These are phyloP conservation scores for Persicaria tinctoria DNA, from an alignment of 148 eudicot genomes.

Conservation along the genomic window DNA sequence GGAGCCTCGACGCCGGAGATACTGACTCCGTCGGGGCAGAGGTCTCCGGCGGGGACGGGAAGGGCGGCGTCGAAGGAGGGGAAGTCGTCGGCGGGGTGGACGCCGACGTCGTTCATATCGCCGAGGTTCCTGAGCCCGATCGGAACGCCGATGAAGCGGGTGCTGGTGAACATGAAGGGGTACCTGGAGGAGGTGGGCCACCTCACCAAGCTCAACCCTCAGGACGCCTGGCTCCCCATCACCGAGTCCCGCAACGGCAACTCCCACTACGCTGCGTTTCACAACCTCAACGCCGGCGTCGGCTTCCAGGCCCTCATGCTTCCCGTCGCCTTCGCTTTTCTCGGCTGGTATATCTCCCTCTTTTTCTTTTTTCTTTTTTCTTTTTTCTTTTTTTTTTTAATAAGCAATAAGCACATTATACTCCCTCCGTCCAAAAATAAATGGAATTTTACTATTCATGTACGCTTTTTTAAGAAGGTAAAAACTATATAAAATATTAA, in stretches of 20 bases:
- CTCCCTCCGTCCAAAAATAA: too few species aligned
- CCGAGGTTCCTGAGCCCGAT: constrained; percentile 90
- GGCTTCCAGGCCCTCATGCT: constrained; percentile 88
- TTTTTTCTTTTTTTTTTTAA: background rate
- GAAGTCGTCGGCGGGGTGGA: constrained; percentile 48
- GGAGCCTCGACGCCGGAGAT: constrained; percentile 80
- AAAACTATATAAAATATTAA: too few species aligned
- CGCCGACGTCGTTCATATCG: constrained; percentile 87
- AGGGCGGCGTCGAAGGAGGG: constrained; percentile 24
- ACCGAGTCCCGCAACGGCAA: constrained; percentile 94
- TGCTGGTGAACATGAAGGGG: constrained; percentile 75
- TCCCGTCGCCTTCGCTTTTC: constrained; percentile 93
- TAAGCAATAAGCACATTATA: too few species aligned
- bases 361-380: background rate
- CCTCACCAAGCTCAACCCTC: constrained; percentile 87
- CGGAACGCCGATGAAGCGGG: constrained; percentile 97
- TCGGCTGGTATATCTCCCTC: constrained; percentile 56
- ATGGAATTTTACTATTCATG: too few species aligned
- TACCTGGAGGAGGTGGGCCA: constrained; percentile 94
- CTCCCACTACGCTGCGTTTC: constrained; percentile 94
- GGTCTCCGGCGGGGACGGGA: constrained; percentile 43
- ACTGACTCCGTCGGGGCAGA: constrained; percentile 60
- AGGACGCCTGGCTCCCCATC: constrained; percentile 99
- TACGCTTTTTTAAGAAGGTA: too few species aligned
- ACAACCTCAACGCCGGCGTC: constrained; percentile 88